phyloP scores from a whole-genome alignment of 345 rosid genomes.

The Eucalyptus pauciflora region DNA sequence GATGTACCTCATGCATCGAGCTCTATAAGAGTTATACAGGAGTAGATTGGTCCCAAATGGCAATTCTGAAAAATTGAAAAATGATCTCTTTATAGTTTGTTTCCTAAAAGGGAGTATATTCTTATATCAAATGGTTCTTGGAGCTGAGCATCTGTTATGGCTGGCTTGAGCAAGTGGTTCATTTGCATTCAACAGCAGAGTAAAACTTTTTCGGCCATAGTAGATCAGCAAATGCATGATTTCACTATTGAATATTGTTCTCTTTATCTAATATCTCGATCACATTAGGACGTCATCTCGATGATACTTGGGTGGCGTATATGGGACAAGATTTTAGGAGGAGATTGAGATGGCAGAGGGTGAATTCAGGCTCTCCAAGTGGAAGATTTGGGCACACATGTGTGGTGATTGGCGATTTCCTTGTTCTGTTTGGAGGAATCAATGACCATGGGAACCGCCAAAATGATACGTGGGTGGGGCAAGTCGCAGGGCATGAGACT shows the following conservation, averaged over 20 bases:
- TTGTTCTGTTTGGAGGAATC: constrained; percentile 87
- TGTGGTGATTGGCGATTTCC: constrained; percentile 33
- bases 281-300: constrained; percentile 78
- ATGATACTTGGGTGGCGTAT: constrained; percentile 85
- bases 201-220: not conserved
- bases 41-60: not conserved
- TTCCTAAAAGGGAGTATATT: not conserved
- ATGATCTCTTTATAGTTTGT: not conserved
- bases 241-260: not conserved
- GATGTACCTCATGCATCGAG: not conserved
- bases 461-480: constrained; percentile 83
- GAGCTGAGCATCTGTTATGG: not conserved
- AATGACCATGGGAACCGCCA: constrained; percentile 75
- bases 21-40: not conserved
- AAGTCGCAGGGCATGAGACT: constrained; percentile 30
- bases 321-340: constrained; percentile 36
- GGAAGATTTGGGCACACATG: constrained; percentile 96
- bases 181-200: not conserved
- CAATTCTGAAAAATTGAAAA: not conserved
- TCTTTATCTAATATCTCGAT: not conserved
- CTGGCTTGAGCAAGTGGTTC: not conserved
- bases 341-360: constrained; percentile 52
- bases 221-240: not conserved
- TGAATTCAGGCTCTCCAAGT: constrained; percentile 58
- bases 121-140: not conserved